Evolutionary conservation across 768 basidiomycete genomes (phyloP).

Genomic region (Chiua virens): DNA sequence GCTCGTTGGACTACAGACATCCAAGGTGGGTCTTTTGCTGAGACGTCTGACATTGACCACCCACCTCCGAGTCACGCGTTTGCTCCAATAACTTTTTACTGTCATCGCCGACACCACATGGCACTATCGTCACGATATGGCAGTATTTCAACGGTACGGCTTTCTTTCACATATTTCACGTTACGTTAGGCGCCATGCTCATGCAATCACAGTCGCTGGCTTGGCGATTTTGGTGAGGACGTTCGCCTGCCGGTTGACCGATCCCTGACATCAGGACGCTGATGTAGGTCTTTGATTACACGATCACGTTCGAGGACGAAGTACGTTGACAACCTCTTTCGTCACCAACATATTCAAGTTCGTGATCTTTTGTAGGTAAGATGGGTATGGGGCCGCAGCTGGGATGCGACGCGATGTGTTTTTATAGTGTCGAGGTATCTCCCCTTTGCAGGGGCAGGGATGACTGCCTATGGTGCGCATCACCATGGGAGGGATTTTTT

Average conservation of each 20-base stretch:
- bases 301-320: slow-evolving; percentile 11
- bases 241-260: neutral
- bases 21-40: slow-evolving; percentile 5
- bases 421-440: slow-evolving; percentile 23
- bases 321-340: neutral
- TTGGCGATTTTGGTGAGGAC: slow-evolving; percentile 15
- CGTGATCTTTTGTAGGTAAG: slow-evolving; percentile 9
- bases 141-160: slow-evolving; percentile 18
- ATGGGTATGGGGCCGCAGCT: slow-evolving; percentile 20
- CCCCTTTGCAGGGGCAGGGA: slow-evolving; percentile 10
- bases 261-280: neutral
- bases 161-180: neutral
- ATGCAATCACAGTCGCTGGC: slow-evolving; percentile 10
- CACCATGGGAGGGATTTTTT: neutral
- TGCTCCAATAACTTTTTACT: neutral
- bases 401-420: slow-evolving; percentile 12
- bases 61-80: neutral
- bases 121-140: too few species aligned
- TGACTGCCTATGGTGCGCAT: slow-evolving; percentile 15
- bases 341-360: too few species aligned
- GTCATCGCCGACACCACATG: neutral
- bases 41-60: too few species aligned
- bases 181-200: neutral
- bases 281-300: slow-evolving; percentile 10
- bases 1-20: slow-evolving; percentile 12